Evolutionary conservation across 148 eudicot species (phyloP), one percentile per base, ranked within the genome.

Genomic region (Cornus kousa): DNA sequence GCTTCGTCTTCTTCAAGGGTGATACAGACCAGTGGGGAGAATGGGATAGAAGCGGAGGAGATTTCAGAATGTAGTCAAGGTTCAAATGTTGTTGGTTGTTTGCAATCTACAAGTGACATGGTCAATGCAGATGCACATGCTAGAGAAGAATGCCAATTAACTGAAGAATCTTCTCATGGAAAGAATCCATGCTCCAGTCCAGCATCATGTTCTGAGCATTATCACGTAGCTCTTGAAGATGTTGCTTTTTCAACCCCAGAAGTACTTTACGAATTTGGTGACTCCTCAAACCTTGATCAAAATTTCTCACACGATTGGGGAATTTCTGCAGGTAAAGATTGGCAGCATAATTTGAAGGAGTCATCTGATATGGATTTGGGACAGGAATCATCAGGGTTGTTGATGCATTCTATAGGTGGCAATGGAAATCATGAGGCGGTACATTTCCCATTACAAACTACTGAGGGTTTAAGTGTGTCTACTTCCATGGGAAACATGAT

Each of bases 11-110:
- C 80, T 62, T 68, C 86, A 72, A 83, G 77, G 68, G 75, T 78
- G 35, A 85, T 79, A 31, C 91, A 83, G 71, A 66, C 71, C 74
- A 83, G 88, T 59, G 88, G 74, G 67, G 86, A 88, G 84, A 91
- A 88, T 68, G 89, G 83, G 71, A 73, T 77, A 24, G 96, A 93
- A 79, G 77, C 60, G 59, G 99, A 91, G 79, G 97, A 93, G 78
- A 86, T 75, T 72, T 90, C 93, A 39, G 94, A 89, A 81, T 86
- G 90, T 76, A 93, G 96, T 86, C 98, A 95, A 84, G 82, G 85
- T 72, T 87, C 91, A 77, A 72, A 71, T 72, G 32, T 78, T 70
- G 82, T 87, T 82, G 87, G 88, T 65, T 83, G 88, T 86, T 88
- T 95, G 23, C 90, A 85, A 80, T 84, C 87, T 39, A 86, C 87